Percentiles rank a stretch among this genome's conserved stretches.
phyloP scores from a whole-genome alignment of 495 filamentous ascomycete species.

The Penicillium angulare region DNA sequence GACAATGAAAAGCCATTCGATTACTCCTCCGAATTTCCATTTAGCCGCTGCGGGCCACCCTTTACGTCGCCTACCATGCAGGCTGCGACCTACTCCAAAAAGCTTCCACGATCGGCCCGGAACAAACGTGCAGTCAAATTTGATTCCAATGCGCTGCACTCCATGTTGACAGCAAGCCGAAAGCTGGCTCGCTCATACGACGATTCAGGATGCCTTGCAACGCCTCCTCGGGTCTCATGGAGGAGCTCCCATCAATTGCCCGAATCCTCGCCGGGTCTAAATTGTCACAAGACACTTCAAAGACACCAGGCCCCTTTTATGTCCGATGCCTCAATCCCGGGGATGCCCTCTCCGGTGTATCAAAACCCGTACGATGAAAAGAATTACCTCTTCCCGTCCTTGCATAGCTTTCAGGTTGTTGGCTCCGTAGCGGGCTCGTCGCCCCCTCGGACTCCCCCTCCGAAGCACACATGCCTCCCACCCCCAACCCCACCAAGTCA shows the following conservation, averaged over 20 bases:
- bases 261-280: constrained; percentile 74
- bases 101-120: constrained; percentile 44
- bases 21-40: constrained; percentile 67
- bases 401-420: constrained; percentile 67
- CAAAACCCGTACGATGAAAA: constrained; percentile 68
- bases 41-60: constrained; percentile 46
- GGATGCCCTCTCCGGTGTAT: constrained; percentile 59
- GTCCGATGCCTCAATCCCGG: constrained; percentile 66
- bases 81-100: constrained; percentile 42
- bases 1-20: constrained; percentile 59
- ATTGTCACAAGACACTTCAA: constrained; percentile 39
- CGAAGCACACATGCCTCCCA: constrained; percentile 59
- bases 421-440: constrained; percentile 63
- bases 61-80: constrained; percentile 43
- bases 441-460: constrained; percentile 77
- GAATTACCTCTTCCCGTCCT: constrained; percentile 65
- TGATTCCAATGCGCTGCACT: constrained; percentile 44
- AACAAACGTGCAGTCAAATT: constrained; percentile 51
- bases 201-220: constrained; percentile 54
- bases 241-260: constrained; percentile 70
- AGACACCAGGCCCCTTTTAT: constrained; percentile 69
- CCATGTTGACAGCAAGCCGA: constrained; percentile 47
- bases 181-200: constrained; percentile 73
- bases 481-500: constrained; percentile 88
- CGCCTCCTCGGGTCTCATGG: constrained; percentile 62